Evolutionary conservation across 2,329 filamentous ascomycete genomes (phyloP).

Genomic region (Neocatenulostroma microsporum): DNA sequence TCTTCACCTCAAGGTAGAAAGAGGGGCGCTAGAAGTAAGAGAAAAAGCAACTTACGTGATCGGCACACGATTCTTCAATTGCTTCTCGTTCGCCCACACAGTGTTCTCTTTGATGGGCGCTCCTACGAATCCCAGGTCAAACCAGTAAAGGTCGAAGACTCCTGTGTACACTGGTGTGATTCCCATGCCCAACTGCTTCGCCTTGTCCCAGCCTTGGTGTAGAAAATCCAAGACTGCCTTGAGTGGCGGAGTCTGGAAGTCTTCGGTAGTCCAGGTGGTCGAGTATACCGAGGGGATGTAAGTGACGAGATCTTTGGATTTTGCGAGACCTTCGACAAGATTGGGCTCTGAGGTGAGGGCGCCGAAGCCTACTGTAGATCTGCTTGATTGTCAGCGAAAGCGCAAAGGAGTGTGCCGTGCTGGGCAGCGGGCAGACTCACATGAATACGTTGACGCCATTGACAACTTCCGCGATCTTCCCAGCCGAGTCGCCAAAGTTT

Average conservation of each 20-base stretch:
- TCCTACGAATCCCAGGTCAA: conserved; percentile 9
- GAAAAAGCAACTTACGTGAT: conserved; percentile 9
- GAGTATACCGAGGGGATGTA: conserved; percentile 6
- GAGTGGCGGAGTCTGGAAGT: not conserved
- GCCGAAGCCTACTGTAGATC: conserved; percentile 5
- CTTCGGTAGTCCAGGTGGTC: conserved; percentile 5
- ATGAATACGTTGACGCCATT: conserved; percentile 9
- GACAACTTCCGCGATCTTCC: conserved; percentile 5
- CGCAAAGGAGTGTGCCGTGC: no score
- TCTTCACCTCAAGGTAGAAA: no score
- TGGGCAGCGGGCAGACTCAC: no score
- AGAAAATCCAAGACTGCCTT: not conserved
- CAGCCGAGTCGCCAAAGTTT: conserved; percentile 1
- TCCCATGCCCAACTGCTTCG: conserved; percentile 1
- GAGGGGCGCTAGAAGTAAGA: no score
- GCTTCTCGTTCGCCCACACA: conserved; percentile 2
- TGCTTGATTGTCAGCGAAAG: conserved; percentile 1
- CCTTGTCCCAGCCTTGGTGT: conserved; percentile 1
- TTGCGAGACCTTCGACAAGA: conserved; percentile 3
- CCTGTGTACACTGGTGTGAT: conserved; percentile 7
- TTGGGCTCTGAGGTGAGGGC: conserved; percentile 4
- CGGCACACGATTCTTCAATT: conserved; percentile 2
- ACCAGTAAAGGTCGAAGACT: conserved; percentile 5
- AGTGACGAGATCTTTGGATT: conserved; percentile 6
- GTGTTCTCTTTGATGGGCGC: conserved; percentile 6